A percentile compares a stretch with the other conserved stretches of the same genome.
phyloP scores from a whole-genome alignment of 169 alveolate genomes.

The Plasmodium reichenowi region DNA sequence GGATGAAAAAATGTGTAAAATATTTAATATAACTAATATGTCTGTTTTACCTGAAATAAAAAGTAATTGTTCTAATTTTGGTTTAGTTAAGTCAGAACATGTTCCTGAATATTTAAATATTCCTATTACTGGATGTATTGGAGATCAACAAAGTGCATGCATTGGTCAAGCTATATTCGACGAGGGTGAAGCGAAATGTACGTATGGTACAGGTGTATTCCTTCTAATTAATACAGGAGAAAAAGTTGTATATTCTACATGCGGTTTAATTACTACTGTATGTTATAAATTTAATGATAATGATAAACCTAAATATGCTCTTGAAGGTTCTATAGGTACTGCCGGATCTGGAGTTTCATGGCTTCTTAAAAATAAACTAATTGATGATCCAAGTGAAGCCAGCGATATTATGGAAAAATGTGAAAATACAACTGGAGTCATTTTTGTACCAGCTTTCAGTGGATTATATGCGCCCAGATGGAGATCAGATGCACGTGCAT shows the following conservation, averaged over 20 bases:
- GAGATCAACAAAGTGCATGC: conserved; percentile 95
- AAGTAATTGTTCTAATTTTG: conserved; percentile 83
- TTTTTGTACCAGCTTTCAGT: conserved; percentile 94
- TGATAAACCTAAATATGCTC: conserved; percentile 88
- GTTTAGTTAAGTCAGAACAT: conserved; percentile 72
- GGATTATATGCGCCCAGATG: conserved; percentile 97
- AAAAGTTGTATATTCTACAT: conserved; percentile 85
- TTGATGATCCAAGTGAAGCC: conserved; percentile 81
- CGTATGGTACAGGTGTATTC: conserved; percentile 97
- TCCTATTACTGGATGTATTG: conserved; percentile 91
- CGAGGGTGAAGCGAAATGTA: conserved; percentile 91
- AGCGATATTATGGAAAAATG: conserved; percentile 82
- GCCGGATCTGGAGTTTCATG: conserved; percentile 95
- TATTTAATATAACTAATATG: conserved; percentile 79
- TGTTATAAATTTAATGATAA: conserved; percentile 88
- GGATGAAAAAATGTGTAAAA: conserved; percentile 88
- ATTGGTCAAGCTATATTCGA: conserved; percentile 92
- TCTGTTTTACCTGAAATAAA: conserved; percentile 81
- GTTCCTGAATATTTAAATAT: conserved; percentile 84
- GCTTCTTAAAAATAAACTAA: conserved; percentile 87
- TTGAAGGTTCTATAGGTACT: conserved; percentile 96
- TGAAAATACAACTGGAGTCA: conserved; percentile 91
- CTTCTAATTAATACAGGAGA: conserved; percentile 92
- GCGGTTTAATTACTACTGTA: conserved; percentile 94
- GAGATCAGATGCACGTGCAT: conserved; percentile 94